Evolutionary conservation across 2,329 filamentous ascomycete genomes (phyloP), one percentile per base, ranked within the genome.

Genomic region (Hymenoscyphus repandus): DNA sequence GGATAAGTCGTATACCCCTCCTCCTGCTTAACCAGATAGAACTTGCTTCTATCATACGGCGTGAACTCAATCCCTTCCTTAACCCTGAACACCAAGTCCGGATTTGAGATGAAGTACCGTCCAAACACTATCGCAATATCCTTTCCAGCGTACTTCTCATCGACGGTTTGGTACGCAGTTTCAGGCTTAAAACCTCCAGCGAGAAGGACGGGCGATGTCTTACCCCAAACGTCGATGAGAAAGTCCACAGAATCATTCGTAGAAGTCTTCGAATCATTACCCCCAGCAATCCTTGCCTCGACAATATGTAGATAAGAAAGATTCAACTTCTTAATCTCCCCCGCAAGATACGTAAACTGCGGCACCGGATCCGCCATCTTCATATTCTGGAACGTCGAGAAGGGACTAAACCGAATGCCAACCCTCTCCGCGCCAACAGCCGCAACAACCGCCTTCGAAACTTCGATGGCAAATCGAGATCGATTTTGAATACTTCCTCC

Each of bases 261-360:
- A 37, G 12, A 5, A 37, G 15, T 17, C 34, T 37, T 37, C 5
- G 22, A 27, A 7, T 27, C 34, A 5, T 17, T 9, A 5, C 12
- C 39, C 4, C 60, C 64, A 3, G 41, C 13, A 6, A 64, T 55
- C 22, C 63, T 43, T 0, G 80, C 73, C 0, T 79, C 73, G 60
- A 87, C 81, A 6, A 87, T 68, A 62, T 86, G 82, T 1, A 85
- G 62, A 60, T 82, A 87, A 0, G 81, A 75, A 12, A 88, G 68
- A 1, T 75, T 71, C 1, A 83, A 63, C 22, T 69, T 65, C 47
- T 73, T 75, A 10, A 82, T 68, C 38, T 75, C 72, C 31, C 68
- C 59, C 38, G 81, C 71, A 6, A 86, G 62, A 58, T 87, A 71
- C 0, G 69, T 69, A 61, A 86, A 88, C 54, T 88, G 82, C 0